phyloP scores from a whole-genome alignment of 768 basidiomycete species.

The Harrya chromipes region DNA sequence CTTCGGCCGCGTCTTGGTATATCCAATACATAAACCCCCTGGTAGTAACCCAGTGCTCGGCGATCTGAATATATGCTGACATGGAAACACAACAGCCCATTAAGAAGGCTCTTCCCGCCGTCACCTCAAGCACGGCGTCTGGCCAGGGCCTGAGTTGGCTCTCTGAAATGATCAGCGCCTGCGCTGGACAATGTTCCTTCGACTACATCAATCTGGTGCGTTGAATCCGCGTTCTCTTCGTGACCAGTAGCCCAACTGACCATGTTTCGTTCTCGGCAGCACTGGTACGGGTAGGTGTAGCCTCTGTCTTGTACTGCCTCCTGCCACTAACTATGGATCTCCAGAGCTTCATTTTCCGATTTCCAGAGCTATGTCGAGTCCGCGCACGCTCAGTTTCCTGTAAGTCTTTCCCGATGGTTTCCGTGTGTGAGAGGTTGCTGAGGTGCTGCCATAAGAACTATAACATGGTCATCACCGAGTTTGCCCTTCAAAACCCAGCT shows the following conservation, averaged over 20 bases:
- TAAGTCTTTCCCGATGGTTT: slow-evolving; percentile 2
- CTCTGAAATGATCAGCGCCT: slow-evolving; percentile 33
- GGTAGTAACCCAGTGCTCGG: slow-evolving; percentile 15
- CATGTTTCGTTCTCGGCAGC: slow-evolving; percentile 5
- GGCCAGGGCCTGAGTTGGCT: slow-evolving; percentile 37
- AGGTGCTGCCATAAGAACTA: slow-evolving; percentile 15
- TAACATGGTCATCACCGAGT: slow-evolving; percentile 30
- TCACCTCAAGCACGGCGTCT: slow-evolving; percentile 30
- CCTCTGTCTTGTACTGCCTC: not conserved
- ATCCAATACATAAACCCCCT: slow-evolving; percentile 36
- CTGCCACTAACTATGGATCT: not conserved
- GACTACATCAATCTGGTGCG: slow-evolving; percentile 37
- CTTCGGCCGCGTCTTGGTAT: slow-evolving; percentile 36
- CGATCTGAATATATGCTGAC: not conserved
- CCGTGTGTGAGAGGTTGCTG: not conserved
- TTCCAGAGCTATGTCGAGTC: slow-evolving; percentile 30
- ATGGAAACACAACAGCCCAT: slow-evolving; percentile 22
- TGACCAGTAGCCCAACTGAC: not conserved
- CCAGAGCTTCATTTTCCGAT: slow-evolving; percentile 21
- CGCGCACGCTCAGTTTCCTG: slow-evolving; percentile 29
- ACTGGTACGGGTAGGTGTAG: slow-evolving; percentile 30
- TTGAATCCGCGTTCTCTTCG: not conserved
- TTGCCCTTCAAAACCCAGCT: slow-evolving; percentile 31
- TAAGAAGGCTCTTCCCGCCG: slow-evolving; percentile 38
- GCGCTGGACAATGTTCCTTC: slow-evolving; percentile 33